phyloP scores from a whole-genome alignment of 306 rosid species.

The Glycyrrhiza uralensis region DNA sequence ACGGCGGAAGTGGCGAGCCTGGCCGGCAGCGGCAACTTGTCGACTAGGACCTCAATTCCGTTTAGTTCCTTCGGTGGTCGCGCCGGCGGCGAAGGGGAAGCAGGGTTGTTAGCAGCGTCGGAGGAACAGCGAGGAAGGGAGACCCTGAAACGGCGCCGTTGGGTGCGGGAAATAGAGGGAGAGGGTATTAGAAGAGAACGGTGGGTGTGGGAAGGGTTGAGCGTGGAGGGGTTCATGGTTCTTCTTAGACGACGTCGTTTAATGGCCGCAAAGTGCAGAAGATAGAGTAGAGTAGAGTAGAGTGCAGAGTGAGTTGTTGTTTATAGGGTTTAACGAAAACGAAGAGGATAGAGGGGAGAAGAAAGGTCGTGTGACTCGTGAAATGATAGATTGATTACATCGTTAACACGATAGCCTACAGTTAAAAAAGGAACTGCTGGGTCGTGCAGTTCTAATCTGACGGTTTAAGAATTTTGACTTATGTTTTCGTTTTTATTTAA shows the following conservation, averaged over 20 bases:
- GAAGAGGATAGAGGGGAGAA: conserved; percentile 26
- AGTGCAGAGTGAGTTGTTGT: conserved; percentile 1
- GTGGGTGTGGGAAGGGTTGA: conserved; percentile 32
- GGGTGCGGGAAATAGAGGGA: conserved; percentile 40
- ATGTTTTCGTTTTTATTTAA: not conserved
- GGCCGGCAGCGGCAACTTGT: conserved; percentile 59
- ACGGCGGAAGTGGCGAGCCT: conserved; percentile 73
- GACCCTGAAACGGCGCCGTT: conserved; percentile 67
- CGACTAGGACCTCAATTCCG: conserved; percentile 71
- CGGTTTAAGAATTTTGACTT: not conserved
- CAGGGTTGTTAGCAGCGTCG: not conserved
- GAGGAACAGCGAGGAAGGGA: conserved; percentile 57
- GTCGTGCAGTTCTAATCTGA: not conserved
- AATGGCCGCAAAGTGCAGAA: not conserved
- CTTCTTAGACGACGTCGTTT: conserved; percentile 40
- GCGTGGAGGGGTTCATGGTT: conserved; percentile 72
- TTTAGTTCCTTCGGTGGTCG: conserved; percentile 60
- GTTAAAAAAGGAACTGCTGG: not conserved
- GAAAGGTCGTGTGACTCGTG: not conserved
- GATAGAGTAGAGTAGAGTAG: not conserved
- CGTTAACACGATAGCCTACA: not conserved
- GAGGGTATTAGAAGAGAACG: conserved; percentile 38
- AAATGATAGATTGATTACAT: not conserved
- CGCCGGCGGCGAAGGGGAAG: conserved; percentile 26
- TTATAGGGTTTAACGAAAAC: conserved; percentile 55